Evolutionary conservation across 169 alveolate species (phyloP), one percentile per base, ranked within the genome.

Genomic region (Condylostoma magnum): DNA sequence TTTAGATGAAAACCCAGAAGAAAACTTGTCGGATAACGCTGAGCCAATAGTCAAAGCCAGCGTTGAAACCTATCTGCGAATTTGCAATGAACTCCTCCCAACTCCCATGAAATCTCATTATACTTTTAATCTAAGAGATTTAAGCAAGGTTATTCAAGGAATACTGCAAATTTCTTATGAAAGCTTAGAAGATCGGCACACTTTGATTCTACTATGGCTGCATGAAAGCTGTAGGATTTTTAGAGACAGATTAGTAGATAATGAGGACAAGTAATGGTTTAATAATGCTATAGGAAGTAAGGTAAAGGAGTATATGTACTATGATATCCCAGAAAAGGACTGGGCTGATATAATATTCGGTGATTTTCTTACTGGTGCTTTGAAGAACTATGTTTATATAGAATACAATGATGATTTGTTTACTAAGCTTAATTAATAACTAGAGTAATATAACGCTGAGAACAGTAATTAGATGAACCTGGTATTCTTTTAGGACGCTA

Each of bases 41-140:
- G 84, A 78, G 46, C 90, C 75, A 38, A 74, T 87, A 20, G 87
- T 85, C 15, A 72, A 82, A 56, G 89, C 95, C 10, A 71, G 87
- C 50, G 94, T 95, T 30, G 95, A 92, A 6, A 90, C 85, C 46
- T 95, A 91, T 82, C 76, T 86, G 54, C 82, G 85, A 43, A 93
- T 92, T 25, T 86, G 90, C 51, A 86, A 87, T 38, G 96, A 93
- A 67, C 83, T 93, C 76, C 76, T 95, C 34, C 98, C 98, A 2
- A 95, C 98, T 6, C 98, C 98, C 1, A 79, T 94, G n/a, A 95
- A 95, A 76, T 86, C 93, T 58, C 98, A 94, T 76, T 95, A 95
- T 79, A 95, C 98, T 48, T 95, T 93, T 90, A 95, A 95, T 60
- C 77, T 95, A 73, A 92, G 98, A 75, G 98, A 95, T 83, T 83